A percentile compares a stretch with the other conserved stretches of the same genome.
These are phyloP conservation scores for Xerocomus spinulosus DNA, from an alignment of 768 basidiomycete species.

Conservation along the genomic window DNA sequence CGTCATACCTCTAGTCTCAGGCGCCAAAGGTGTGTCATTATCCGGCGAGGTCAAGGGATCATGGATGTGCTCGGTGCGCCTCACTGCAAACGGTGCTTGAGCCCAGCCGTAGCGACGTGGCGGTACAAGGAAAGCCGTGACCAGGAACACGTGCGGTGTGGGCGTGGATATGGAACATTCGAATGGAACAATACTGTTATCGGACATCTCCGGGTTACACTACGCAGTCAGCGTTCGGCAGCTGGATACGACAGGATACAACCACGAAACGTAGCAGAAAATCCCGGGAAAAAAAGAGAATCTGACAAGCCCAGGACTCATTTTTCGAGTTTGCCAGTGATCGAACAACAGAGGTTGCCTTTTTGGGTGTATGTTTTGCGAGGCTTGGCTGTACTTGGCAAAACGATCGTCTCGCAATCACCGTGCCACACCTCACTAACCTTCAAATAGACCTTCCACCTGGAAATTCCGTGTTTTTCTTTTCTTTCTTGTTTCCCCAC, in stretches of 20 bases:
- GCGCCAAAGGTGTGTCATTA: not conserved
- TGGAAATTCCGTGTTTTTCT: not conserved
- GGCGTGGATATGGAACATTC: slow-evolving; percentile 24
- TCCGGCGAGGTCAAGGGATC: not conserved
- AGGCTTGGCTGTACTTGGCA: not conserved
- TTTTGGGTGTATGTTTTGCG: slow-evolving; percentile 3
- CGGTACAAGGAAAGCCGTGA: not conserved
- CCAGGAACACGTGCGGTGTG: slow-evolving; percentile 3
- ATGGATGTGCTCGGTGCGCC: not conserved
- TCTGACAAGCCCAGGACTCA: not conserved
- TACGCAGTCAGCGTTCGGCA: not conserved
- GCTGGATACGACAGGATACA: not conserved
- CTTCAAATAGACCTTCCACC: slow-evolving; percentile 9
- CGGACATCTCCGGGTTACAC: slow-evolving; percentile 16
- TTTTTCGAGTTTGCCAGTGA: not conserved
- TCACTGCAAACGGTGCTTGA: not conserved
- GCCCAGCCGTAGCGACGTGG: slow-evolving; percentile 2
- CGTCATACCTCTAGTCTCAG: not conserved
- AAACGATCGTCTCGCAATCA: not conserved
- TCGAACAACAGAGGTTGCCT: slow-evolving; percentile 11
- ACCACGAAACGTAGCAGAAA: not conserved
- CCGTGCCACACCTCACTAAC: not conserved
- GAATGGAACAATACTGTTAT: slow-evolving; percentile 16
- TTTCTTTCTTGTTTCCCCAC: not conserved
- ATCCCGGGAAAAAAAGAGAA: not conserved